These are phyloP conservation scores for Tolypocladium capitatum DNA, from an alignment of 2,329 filamentous ascomycete species.

Conservation along the genomic window DNA sequence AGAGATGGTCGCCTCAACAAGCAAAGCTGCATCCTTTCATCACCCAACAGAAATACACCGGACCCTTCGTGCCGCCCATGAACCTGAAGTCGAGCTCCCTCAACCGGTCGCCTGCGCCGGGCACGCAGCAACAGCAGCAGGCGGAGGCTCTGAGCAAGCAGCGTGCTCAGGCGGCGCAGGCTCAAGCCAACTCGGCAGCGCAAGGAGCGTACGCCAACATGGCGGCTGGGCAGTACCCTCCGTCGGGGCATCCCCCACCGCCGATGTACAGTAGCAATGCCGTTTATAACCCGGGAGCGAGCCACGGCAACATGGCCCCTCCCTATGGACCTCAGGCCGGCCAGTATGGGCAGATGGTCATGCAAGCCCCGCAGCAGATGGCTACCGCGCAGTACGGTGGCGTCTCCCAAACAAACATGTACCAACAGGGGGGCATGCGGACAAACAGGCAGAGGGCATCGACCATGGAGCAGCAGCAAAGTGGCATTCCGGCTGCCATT, in stretches of 20 bases:
- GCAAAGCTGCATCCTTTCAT: constrained; percentile 97
- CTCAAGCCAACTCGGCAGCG: constrained; percentile 54
- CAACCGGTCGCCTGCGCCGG: constrained; percentile 79
- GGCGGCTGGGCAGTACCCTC: constrained; percentile 32
- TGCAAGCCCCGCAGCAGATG: constrained; percentile 56
- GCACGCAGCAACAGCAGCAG: constrained; percentile 90
- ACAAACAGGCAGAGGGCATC: constrained; percentile 78
- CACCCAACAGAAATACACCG: constrained; percentile 93
- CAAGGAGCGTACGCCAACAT: constrained; percentile 51
- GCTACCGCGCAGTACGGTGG: constrained; percentile 49
- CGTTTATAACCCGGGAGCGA: constrained; percentile 55
- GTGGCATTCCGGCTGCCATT: constrained; percentile 81
- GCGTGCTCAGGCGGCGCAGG: constrained; percentile 58
- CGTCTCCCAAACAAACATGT: constrained; percentile 40
- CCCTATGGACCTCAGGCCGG: constrained; percentile 63
- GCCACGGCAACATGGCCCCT: constrained; percentile 41
- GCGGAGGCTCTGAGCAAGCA: constrained; percentile 91
- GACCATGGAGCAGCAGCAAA: constrained; percentile 91
- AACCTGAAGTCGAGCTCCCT: constrained; percentile 79
- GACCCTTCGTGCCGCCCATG: constrained; percentile 93
- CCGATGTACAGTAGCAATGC: constrained; percentile 73
- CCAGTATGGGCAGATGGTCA: constrained; percentile 60
- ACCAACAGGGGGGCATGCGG: constrained; percentile 52
- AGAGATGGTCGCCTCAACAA: constrained; percentile 95
- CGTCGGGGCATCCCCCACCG: constrained; percentile 35